Base-by-base conservation (phyloP, 2,329 filamentous ascomycete species). In the Lasiodiplodia theobromae region DNA sequence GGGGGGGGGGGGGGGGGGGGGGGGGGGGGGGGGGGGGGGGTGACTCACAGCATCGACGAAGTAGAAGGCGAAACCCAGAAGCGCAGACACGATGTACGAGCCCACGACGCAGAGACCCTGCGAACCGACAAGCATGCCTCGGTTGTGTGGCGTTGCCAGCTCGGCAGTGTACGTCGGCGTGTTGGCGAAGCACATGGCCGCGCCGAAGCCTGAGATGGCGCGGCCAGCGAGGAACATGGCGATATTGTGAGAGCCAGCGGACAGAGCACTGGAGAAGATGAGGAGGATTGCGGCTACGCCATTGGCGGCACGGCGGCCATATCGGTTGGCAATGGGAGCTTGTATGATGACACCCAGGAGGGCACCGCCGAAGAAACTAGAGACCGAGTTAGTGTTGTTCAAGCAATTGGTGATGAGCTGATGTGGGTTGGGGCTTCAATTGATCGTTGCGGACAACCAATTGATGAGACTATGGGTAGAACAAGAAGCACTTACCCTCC, bases 41-140 rank as follows among this genome's bases (percentile, higher is more conserved):
- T 2, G 5, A 34, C 47, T 12, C 8, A 47, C 28, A 4, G 18
- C 23, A 4, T 56, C 37, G 54, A 68, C 57, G 28, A 54, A 68
- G 58, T 65, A 52, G 37, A 68, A 68, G 2, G 47, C 67, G 11
- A 68, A 31, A n/a, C 88, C 85, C 53, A 95, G 88, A 0, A 84
- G 79, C 89, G 91, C 95, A 2, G 93, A 93, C 8, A 92, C 82
- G 5, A 94, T 77, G 77, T 96, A 96, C 1, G 93, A 93, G 37
- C 94, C 86, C 5, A 96, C 91, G 69, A 96, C 89, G 73, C 94
- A 92, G 28, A 96, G 81, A 14, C 91, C 87, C 70, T 93, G 90
- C 69, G 40, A 56, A 10, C 68, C 68, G 47, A 67, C 62, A 7
- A 69, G 68, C 68, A 66, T 60, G 18, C 68, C 68, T 23, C 68